A percentile compares a stretch with the other conserved stretches of the same genome.
Evolutionary conservation across 345 rosid genomes (phyloP).

Genomic region (Erodium maritimum): DNA sequence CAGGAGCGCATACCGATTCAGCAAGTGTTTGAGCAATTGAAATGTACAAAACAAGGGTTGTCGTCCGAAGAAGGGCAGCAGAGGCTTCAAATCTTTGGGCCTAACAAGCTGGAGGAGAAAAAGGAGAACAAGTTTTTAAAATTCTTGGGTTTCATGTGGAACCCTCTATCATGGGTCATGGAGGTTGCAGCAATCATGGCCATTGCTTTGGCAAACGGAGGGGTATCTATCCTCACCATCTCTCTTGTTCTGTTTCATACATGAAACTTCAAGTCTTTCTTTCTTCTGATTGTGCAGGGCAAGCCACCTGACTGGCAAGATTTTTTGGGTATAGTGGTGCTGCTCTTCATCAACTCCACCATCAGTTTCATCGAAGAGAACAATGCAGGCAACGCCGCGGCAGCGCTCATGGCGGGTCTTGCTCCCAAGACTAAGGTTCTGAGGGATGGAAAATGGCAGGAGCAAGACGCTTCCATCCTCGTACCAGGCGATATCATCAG

Average conservation of each 20-base stretch:
- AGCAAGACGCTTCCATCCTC: slow-evolving; percentile 67
- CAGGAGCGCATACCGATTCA: slow-evolving; percentile 77
- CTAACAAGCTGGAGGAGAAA: slow-evolving; percentile 93
- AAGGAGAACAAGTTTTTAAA: slow-evolving; percentile 62
- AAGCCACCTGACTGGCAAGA: slow-evolving; percentile 90
- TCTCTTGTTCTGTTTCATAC: too few relatives aligned
- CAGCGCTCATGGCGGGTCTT: slow-evolving; percentile 66
- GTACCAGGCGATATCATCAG: slow-evolving; percentile 76
- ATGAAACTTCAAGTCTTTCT: too few relatives aligned
- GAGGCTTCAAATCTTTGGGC: slow-evolving; percentile 70
- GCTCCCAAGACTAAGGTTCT: slow-evolving; percentile 72
- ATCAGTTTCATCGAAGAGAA: slow-evolving; percentile 77
- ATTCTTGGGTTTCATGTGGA: slow-evolving; percentile 90
- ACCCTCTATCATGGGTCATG: slow-evolving; percentile 92
- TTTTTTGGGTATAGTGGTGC: slow-evolving; percentile 55
- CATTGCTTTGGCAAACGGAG: slow-evolving; percentile 70
- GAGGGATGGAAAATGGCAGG: slow-evolving; percentile 63
- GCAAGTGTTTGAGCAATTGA: slow-evolving; percentile 75
- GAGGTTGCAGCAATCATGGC: slow-evolving; percentile 89
- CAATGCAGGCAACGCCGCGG: slow-evolving; percentile 84
- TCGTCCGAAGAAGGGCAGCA: slow-evolving; percentile 61
- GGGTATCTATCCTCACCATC: slow-evolving; percentile 23
- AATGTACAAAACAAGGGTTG: slow-evolving; percentile 72
- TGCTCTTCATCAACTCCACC: slow-evolving; percentile 67
- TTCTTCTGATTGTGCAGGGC: slow-evolving; percentile 28